A percentile compares a stretch with the other conserved stretches of the same genome.
These are phyloP conservation scores for Vitis cinerea DNA, from an alignment of 164 flowering plant species.

Conservation along the genomic window DNA sequence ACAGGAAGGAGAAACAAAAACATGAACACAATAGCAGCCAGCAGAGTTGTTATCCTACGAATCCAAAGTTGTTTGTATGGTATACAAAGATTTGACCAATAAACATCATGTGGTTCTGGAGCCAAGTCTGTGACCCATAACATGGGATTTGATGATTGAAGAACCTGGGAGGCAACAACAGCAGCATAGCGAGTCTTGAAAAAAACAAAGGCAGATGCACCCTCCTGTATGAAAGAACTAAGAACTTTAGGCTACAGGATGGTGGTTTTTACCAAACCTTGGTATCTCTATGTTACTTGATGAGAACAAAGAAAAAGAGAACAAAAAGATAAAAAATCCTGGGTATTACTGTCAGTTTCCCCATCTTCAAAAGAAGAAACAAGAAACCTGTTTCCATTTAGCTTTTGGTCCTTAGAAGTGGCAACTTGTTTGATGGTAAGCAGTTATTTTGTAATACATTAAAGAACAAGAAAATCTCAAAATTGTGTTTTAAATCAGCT, in stretches of 20 bases:
- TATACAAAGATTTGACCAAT: conserved; percentile 82
- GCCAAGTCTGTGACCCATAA: conserved; percentile 89
- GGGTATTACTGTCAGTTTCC: too few species aligned
- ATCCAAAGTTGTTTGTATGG: conserved; percentile 84
- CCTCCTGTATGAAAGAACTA: conserved; percentile 55
- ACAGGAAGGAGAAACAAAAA: conserved; percentile 79
- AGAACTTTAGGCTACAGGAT: not conserved
- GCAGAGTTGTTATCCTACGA: conserved; percentile 62
- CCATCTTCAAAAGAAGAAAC: too few species aligned
- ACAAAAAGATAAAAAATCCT: too few species aligned
- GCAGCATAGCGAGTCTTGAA: conserved; percentile 90
- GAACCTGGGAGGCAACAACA: conserved; percentile 60
- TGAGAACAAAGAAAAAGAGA: not conserved
- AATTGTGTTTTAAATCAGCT: too few species aligned
- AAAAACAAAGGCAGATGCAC: conserved; percentile 86
- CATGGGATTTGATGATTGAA: conserved; percentile 88
- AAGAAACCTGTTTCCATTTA: too few species aligned
- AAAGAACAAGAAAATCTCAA: too few species aligned
- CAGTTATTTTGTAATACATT: too few species aligned
- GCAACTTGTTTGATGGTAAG: too few species aligned
- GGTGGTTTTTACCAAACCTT: too few species aligned
- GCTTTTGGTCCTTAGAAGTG: too few species aligned
- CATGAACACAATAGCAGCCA: conserved; percentile 65
- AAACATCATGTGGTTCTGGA: conserved; percentile 88
- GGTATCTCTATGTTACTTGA: too few species aligned